Evolutionary conservation across 495 filamentous ascomycete species (phyloP), one percentile per base, ranked within the genome.

Genomic region (Penicillium dipodomyicola): DNA sequence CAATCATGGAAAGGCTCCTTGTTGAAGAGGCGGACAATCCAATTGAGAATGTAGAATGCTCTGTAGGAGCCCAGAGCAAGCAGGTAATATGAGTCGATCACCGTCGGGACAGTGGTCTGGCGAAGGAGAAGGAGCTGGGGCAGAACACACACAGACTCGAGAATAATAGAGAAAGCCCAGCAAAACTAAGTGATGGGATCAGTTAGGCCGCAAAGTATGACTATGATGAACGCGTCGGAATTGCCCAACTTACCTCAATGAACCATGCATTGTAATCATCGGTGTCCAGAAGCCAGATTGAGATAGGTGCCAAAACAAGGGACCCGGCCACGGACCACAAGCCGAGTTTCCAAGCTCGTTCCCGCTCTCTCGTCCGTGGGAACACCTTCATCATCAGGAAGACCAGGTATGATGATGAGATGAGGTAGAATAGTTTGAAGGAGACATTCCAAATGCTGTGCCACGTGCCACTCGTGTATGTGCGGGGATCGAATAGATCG

Each of bases 71-170:
- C 95, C 2, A 97, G 80, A 6, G 90, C 84, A 29, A 93, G 74
- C 43, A 97, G 87, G 71, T 98, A 98, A 74, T 88, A 96, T 8
- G 90, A 94, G 65, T 96, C 90, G 72, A 98, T 92, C 37, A 96
- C 94, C 11, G 95, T 97, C 3, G 94, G 95, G 3, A 97, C 91
- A 32, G 86, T 91, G 20, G 94, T 97, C 67, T 97, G 91, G 44
- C 94, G 88, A 23, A 97, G 84, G 23, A 97, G 84, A 12, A 96
- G 80, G 0, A 97, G 84, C 64, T 98, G 94, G 0, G 95, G 95
- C 15, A 97, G 82, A 11, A 97, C 84, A 69, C 87, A 91, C 46
- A 96, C 82, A 23, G 91, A 92, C 72, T 98, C 95, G 51, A 97
- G 85, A 51, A 94, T 86, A 35, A 92, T 84, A 11, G 90, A 95